A percentile compares a stretch with the other conserved stretches of the same genome.
These are phyloP conservation scores for Eragrostis nindensis DNA, from an alignment of 176 grass and related monocot genomes.

Conservation along the genomic window DNA sequence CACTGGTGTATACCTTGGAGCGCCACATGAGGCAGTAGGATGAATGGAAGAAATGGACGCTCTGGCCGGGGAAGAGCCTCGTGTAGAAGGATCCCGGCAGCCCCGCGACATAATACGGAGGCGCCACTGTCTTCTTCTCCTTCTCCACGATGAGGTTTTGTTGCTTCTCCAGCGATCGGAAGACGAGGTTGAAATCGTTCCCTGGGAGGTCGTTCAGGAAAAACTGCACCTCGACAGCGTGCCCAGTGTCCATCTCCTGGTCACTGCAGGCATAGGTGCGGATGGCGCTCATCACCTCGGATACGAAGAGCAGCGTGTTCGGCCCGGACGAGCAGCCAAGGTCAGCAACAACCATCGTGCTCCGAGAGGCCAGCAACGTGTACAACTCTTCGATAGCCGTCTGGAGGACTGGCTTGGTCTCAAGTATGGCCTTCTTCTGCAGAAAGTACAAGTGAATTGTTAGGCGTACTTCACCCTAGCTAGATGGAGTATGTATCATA, in stretches of 20 bases:
- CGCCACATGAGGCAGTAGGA: slow-evolving; percentile 53
- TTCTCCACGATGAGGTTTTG: background rate
- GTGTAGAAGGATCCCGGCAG: slow-evolving; percentile 57
- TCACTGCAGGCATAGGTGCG: background rate
- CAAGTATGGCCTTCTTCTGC: slow-evolving; percentile 50
- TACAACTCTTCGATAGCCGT: slow-evolving; percentile 25
- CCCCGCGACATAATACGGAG: slow-evolving; percentile 23
- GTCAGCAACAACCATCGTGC: slow-evolving; percentile 50
- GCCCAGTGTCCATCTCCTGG: background rate
- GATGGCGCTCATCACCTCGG: slow-evolving; percentile 34
- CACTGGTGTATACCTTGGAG: slow-evolving; percentile 41
- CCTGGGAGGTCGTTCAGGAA: slow-evolving; percentile 59
- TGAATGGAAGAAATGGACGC: slow-evolving; percentile 66
- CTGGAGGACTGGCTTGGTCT: slow-evolving; percentile 31
- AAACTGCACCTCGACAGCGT: slow-evolving; percentile 39
- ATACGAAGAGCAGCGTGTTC: slow-evolving; percentile 45
- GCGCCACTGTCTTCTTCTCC: background rate
- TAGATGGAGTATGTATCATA: background rate
- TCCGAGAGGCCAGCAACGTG: background rate
- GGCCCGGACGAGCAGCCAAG: slow-evolving; percentile 58
- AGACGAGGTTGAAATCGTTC: slow-evolving; percentile 71
- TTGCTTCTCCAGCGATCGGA: slow-evolving; percentile 36
- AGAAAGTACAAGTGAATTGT: background rate
- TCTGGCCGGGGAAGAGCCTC: slow-evolving; percentile 48
- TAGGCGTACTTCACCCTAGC: background rate